These are phyloP conservation scores for Hortaea sp. DNA, from an alignment of 2,329 filamentous ascomycete species.

Conservation along the genomic window DNA sequence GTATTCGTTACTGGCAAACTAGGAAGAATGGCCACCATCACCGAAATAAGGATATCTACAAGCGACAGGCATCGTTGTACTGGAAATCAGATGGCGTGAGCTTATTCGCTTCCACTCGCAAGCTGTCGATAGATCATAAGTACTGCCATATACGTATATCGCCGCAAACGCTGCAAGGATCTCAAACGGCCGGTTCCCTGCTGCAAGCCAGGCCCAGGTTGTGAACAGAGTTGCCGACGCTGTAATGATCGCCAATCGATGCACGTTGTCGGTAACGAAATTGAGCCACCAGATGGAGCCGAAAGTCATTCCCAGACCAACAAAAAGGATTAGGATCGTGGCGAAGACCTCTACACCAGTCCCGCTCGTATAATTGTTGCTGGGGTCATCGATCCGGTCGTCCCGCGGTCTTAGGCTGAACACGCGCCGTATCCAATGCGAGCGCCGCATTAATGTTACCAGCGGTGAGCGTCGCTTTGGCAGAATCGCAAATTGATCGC, in stretches of 20 bases:
- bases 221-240: conserved; percentile 2
- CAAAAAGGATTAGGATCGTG: conserved; percentile 1
- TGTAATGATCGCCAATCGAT: conserved; percentile 7
- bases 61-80: background rate
- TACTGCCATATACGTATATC: conserved; percentile 11
- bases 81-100: background rate
- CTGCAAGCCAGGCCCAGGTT: conserved; percentile 4
- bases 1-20: no score
- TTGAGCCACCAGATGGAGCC: conserved; percentile 9
- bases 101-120: background rate
- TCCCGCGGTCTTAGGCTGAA: background rate
- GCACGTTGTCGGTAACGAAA: background rate
- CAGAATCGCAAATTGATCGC: no score
- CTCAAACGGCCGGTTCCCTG: conserved; percentile 7
- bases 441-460: background rate
- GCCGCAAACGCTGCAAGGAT: conserved; percentile 8
- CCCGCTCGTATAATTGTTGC: conserved; percentile 2
- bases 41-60: background rate
- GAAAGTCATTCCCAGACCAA: conserved; percentile 5
- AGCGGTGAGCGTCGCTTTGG: background rate
- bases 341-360: conserved; percentile 3
- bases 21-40: no score
- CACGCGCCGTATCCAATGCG: background rate
- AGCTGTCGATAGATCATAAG: conserved; percentile 8
- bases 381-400: background rate